A percentile compares a stretch with the other conserved stretches of the same genome.
Conservation (phyloP, 495 filamentous ascomycete species). For the Aspergillus coremiiformis region DNA sequence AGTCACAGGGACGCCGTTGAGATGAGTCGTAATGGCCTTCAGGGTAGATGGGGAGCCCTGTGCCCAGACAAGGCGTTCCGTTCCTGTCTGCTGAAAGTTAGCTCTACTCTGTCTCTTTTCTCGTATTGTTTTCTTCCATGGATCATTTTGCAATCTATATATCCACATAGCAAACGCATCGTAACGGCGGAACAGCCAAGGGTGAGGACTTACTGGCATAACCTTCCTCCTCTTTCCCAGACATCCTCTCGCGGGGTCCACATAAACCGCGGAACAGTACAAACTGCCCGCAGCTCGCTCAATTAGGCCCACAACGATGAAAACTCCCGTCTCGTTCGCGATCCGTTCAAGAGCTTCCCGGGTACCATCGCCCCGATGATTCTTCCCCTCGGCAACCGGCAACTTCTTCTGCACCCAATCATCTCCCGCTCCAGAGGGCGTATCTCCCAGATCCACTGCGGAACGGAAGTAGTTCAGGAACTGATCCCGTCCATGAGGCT, state of each 20-base stretch:
- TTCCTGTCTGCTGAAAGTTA: constrained; percentile 52
- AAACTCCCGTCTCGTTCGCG: constrained; percentile 67
- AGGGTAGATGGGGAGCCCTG: constrained; percentile 77
- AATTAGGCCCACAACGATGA: constrained; percentile 70
- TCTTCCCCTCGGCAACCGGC: constrained; percentile 38
- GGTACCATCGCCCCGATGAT: constrained; percentile 73
- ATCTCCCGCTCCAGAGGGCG: constrained; percentile 62
- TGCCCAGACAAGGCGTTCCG: constrained; percentile 82
- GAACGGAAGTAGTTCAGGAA: constrained; percentile 72
- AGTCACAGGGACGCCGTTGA: constrained; percentile 68
- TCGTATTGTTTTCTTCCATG: too few species aligned
- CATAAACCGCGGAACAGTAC: constrained; percentile 79
- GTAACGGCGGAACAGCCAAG: not conserved
- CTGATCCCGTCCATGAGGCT: constrained; percentile 66
- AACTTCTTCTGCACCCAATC: constrained; percentile 63
- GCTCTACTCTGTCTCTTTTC: not conserved
- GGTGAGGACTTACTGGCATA: constrained; percentile 57
- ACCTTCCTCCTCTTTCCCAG: constrained; percentile 90
- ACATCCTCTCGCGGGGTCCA: constrained; percentile 63
- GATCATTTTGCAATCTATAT: not conserved
- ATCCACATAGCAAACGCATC: not conserved
- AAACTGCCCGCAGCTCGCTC: constrained; percentile 74
- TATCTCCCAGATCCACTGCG: constrained; percentile 83
- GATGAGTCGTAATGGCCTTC: constrained; percentile 70
- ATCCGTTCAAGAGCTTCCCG: constrained; percentile 70